Conservation (phyloP, 164 flowering plant genomes). For the Vitis labrusca region DNA sequence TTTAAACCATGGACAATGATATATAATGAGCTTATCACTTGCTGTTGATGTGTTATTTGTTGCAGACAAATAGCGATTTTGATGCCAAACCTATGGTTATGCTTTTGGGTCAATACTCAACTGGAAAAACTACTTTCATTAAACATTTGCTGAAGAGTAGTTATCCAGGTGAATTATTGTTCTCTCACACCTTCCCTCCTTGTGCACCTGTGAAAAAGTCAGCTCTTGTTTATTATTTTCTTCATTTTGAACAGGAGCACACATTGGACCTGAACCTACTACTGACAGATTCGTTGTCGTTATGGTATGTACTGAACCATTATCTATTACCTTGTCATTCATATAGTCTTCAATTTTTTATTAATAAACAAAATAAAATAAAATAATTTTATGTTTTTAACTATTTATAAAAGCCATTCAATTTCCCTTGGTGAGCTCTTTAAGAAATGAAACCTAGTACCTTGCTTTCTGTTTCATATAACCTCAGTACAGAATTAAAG, state of each 20-base stretch:
- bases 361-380: no score
- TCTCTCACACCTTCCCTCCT: slow-evolving; percentile 7
- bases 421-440: no score
- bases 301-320: slow-evolving; percentile 54
- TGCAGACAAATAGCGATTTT: slow-evolving; percentile 92
- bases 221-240: slow-evolving; percentile 5
- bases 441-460: neutral
- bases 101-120: slow-evolving; percentile 98
- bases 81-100: slow-evolving; percentile 99
- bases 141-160: slow-evolving; percentile 73
- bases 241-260: slow-evolving; percentile 62
- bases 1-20: neutral
- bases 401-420: neutral
- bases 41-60: slow-evolving; percentile 1
- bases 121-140: slow-evolving; percentile 99
- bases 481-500: neutral
- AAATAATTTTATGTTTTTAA: no score
- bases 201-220: neutral
- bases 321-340: neutral
- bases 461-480: neutral
- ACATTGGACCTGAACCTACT: slow-evolving; percentile 98
- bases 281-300: slow-evolving; percentile 97
- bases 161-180: slow-evolving; percentile 71
- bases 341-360: no score
- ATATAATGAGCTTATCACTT: neutral